Base-by-base conservation (phyloP, 768 basidiomycete genomes). In the Pluteus cervinus region DNA sequence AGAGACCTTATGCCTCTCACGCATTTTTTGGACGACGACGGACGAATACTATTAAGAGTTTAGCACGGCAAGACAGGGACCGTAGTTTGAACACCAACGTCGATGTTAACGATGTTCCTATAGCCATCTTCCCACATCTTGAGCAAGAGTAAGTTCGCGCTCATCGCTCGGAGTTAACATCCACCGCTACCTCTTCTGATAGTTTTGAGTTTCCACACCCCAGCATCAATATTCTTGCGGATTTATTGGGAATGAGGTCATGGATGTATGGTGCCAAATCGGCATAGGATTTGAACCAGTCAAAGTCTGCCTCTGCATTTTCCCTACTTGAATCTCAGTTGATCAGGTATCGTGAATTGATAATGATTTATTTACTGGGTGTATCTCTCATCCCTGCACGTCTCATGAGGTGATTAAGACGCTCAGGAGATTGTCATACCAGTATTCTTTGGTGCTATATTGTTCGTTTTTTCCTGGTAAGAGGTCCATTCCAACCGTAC, bases 61-160 rank as follows among this genome's bases (percentile, higher is more conserved):
- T n/a, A n/a, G n/a, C n/a, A n/a, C n/a, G n/a, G n/a, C n/a, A n/a
- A n/a, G n/a, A n/a, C 18, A 7, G 17, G 33, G 22, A 20, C 14
- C 8, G n/a, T n/a, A n/a, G n/a, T n/a, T n/a, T n/a, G n/a, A n/a
- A n/a, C 35, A 52, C 73, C 47, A 45, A 86, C 86, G 43, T 91
- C 89, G 11, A 77, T 64, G 52, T 90, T 91, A 44, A 81, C 72
- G 34, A 92, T 84, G 42, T 82, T 78, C 45, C 64, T 74, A 58
- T 88, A 92, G 2, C 86, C 86, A 46, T 87, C 86, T 43, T 88
- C 81, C 68, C 83, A 90, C 86, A 91, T 86, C 82, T 89, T 34
- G 16, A 30, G 14, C 29, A 20, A 7, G 26, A 29, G 5, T 24
- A 36, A 31, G 12, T 16, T 3, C 22, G 18, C 8, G 37, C 17